phyloP scores from a whole-genome alignment of 768 basidiomycete genomes.

The Coprinopsis marcescibilis region DNA sequence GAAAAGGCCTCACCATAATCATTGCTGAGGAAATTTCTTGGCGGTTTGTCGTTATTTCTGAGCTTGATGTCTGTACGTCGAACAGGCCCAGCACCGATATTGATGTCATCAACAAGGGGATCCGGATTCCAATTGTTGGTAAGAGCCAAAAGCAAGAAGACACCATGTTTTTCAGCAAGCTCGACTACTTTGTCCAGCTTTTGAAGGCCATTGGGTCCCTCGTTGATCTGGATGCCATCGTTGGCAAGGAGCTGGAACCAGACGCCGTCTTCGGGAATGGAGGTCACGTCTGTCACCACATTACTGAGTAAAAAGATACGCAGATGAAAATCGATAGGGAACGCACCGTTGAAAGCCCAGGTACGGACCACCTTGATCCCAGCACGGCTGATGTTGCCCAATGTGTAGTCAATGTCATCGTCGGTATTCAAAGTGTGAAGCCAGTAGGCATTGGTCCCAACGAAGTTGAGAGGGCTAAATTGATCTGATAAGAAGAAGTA shows the following conservation, averaged over 20 bases:
- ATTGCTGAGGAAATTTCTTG: slow-evolving; percentile 54
- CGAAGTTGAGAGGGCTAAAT: slow-evolving; percentile 23
- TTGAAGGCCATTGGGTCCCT: slow-evolving; percentile 56
- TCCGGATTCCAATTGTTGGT: slow-evolving; percentile 59
- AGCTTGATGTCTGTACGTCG: slow-evolving; percentile 21
- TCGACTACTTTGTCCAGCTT: slow-evolving; percentile 54
- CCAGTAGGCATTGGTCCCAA: slow-evolving; percentile 67
- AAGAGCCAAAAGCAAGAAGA: slow-evolving; percentile 49
- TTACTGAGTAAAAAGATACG: background rate
- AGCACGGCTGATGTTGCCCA: slow-evolving; percentile 49
- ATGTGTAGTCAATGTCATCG: slow-evolving; percentile 50
- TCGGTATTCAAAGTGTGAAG: slow-evolving; percentile 46
- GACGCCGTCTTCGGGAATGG: slow-evolving; percentile 49
- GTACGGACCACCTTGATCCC: slow-evolving; percentile 57
- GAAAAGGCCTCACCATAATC: slow-evolving; percentile 45
- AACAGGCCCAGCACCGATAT: slow-evolving; percentile 15
- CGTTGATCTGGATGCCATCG: slow-evolving; percentile 54
- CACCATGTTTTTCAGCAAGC: slow-evolving; percentile 46
- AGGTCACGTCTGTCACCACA: slow-evolving; percentile 37
- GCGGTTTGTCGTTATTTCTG: slow-evolving; percentile 28
- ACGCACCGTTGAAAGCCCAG: slow-evolving; percentile 68
- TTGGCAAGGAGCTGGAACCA: slow-evolving; percentile 54
- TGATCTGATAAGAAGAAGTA: slow-evolving; percentile 7
- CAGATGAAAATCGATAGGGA: slow-evolving; percentile 4
- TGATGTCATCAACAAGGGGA: slow-evolving; percentile 25